phyloP scores from a whole-genome alignment of 164 flowering plant species.

The Berberis vulgaris region DNA sequence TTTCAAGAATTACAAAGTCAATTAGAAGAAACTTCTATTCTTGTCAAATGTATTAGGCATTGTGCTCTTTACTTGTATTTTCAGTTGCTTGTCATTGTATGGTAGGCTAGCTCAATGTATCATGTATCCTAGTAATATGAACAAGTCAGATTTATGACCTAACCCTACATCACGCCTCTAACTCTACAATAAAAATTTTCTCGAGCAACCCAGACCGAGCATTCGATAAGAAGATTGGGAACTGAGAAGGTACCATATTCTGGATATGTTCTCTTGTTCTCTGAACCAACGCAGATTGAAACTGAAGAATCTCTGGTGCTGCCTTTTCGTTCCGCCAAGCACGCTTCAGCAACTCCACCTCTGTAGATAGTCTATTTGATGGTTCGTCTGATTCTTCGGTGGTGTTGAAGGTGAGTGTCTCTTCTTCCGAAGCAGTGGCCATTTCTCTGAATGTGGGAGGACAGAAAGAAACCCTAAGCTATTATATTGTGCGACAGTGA shows the following conservation, averaged over 20 bases:
- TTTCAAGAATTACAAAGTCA: too few species aligned
- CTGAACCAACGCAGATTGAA: conserved; percentile 40
- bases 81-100: neutral
- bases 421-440: too few species aligned
- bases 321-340: conserved; percentile 92
- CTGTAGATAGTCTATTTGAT: conserved; percentile 42
- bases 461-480: too few species aligned
- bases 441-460: too few species aligned
- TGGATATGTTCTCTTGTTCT: conserved; percentile 61
- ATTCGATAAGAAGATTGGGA: neutral
- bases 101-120: too few species aligned
- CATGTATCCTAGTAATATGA: too few species aligned
- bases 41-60: neutral
- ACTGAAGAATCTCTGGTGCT: conserved; percentile 74
- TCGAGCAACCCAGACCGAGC: neutral
- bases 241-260: conserved; percentile 35
- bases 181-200: neutral
- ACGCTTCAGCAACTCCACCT: conserved; percentile 64
- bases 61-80: neutral
- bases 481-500: too few species aligned
- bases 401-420: too few species aligned
- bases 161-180: neutral
- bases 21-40: too few species aligned
- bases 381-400: conserved; percentile 18
- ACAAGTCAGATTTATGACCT: too few species aligned